Base-by-base conservation (phyloP, 1,284 basidiomycete genomes). In the Omphalotus olearius region DNA sequence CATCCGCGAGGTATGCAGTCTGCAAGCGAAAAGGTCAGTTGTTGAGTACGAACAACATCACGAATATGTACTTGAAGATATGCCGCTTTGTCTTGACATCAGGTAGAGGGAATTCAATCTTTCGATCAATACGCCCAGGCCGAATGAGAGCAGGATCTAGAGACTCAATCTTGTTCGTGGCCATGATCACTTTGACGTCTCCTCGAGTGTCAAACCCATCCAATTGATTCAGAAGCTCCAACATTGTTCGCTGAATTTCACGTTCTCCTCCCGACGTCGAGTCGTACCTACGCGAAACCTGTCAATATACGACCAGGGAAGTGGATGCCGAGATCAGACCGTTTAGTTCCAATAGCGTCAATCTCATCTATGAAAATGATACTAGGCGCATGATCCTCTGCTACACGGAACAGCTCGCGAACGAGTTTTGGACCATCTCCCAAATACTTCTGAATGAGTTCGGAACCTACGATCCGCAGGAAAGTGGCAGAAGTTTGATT, bases 301-400 rank as follows among this genome's bases (percentile, higher is more conserved):
- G 28, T 47, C 4, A 52, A 51, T 3, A 57, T 5, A 5, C 28
- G 16, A 38, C 14, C 17, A 23, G 10, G 20, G 5, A 33, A n/a
- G 44, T 30, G 30, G 14, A 43, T 47, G 6, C 57, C 26, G 3
- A 18, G 23, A 33, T 66, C 82, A 54, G 64, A 97, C 79, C 96
- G 89, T 73, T 99, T 99, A 3, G 96, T 99, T 64, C 97, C 97
- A 63, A 99, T 85, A 28, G 97, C 97, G 65, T 99, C 97, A 56
- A 99, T 92, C 69, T 99, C 97, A 67, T 99, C 97, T 66, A 99
- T 99, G 69, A 99, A 99, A 36, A 99, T 93, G 58, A 99, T 99
- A 76, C 94, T 96, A 3, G 97, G 96, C 10, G 95, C 92, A 64
- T 98, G 91, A 66, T 98, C 95, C 69, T 98, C 95, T 7, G 97